A percentile compares a stretch with the other conserved stretches of the same genome.
Conservation (phyloP, 1,284 basidiomycete species). For the Ceratobasidium sp. region DNA sequence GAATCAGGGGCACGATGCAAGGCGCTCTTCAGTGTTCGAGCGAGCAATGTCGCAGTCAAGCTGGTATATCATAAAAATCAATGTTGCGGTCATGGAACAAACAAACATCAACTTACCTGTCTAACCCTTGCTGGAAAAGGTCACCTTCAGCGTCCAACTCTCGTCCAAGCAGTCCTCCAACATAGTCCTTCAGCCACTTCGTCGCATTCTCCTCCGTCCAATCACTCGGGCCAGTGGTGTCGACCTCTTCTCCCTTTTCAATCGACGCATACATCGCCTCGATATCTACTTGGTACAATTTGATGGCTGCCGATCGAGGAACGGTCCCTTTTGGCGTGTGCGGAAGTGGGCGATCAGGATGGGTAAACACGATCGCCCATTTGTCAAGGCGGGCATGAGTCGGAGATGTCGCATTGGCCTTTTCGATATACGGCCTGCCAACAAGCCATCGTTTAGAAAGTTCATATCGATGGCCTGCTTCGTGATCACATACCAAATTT, state of each 20-base stretch:
- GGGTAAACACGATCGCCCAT: conserved; percentile 40
- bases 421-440: conserved; percentile 53
- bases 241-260: background rate
- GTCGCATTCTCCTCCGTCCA: background rate
- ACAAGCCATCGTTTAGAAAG: too few species aligned
- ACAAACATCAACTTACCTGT: too few species aligned
- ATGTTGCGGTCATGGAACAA: too few species aligned
- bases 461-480: too few species aligned
- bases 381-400: conserved; percentile 55
- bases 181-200: background rate
- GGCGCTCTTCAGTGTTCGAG: background rate
- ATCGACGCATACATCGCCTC: conserved; percentile 33
- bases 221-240: background rate
- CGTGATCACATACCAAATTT: conserved; percentile 51
- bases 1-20: too few species aligned
- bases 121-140: conserved; percentile 30
- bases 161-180: background rate
- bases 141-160: conserved; percentile 3
- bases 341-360: background rate
- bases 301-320: conserved; percentile 33
- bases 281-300: conserved; percentile 36
- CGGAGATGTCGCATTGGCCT: conserved; percentile 54
- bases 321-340: conserved; percentile 40
- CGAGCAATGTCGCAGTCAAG: background rate
- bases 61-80: background rate